These are phyloP conservation scores for Ambrosia trifida DNA, from an alignment of 129 eudicot species.

Conservation along the genomic window DNA sequence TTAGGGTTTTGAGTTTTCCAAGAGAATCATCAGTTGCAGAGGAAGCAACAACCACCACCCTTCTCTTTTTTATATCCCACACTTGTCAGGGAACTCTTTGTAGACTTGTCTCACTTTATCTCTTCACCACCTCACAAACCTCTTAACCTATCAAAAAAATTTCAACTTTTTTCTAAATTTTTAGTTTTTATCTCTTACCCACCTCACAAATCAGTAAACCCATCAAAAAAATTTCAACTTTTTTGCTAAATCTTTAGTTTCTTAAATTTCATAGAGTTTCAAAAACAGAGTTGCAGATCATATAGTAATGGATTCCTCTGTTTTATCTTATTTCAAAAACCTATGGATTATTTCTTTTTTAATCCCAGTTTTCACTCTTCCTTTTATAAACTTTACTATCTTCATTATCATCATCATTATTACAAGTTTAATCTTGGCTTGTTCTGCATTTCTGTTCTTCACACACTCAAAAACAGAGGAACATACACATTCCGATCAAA, in stretches of 20 bases:
- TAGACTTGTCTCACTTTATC: slow-evolving; percentile 26
- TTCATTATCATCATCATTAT: slow-evolving; percentile 34
- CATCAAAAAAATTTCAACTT: not conserved
- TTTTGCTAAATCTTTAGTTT: not conserved
- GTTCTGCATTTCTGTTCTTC: slow-evolving; percentile 37
- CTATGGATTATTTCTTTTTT: slow-evolving; percentile 48
- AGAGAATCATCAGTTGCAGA: slow-evolving; percentile 77
- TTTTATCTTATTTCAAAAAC: slow-evolving; percentile 26
- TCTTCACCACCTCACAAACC: slow-evolving; percentile 18
- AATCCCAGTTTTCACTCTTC: slow-evolving; percentile 34
- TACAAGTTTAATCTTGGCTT: slow-evolving; percentile 35
- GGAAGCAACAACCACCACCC: slow-evolving; percentile 45
- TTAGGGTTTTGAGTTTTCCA: slow-evolving; percentile 48
- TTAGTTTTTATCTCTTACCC: slow-evolving; percentile 6
- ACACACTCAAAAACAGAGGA: slow-evolving; percentile 29
- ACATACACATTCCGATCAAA: slow-evolving; percentile 22
- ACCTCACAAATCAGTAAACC: slow-evolving; percentile 1
- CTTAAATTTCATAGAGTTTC: slow-evolving; percentile 13
- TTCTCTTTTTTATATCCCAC: slow-evolving; percentile 28
- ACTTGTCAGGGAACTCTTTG: slow-evolving; percentile 28
- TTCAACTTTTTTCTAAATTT: not conserved
- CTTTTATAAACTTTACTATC: slow-evolving; percentile 27
- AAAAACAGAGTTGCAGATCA: slow-evolving; percentile 21
- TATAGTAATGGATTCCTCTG: slow-evolving; percentile 53
- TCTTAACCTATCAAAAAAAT: not conserved